Evolutionary conservation across 805 yeast genomes (phyloP).

Genomic region (Maudiozyma turicensis): DNA sequence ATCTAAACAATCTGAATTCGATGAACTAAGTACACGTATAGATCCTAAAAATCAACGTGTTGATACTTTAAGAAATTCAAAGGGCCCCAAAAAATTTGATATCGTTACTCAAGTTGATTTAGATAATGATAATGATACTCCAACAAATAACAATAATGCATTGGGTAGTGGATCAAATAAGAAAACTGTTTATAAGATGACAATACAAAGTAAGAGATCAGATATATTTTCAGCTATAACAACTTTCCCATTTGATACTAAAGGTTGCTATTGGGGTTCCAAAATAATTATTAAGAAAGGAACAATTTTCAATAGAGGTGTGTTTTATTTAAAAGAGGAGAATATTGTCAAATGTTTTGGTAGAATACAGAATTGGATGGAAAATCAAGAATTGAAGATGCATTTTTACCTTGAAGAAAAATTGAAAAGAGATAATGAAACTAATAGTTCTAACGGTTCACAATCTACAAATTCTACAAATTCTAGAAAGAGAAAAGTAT

Average conservation of each 20-base stretch:
- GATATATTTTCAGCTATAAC: constrained; percentile 51
- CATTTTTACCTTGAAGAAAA: constrained; percentile 24
- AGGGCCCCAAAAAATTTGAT: constrained; percentile 14
- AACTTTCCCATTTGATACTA: constrained; percentile 40
- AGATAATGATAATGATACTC: constrained; percentile 26
- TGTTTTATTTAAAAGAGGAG: constrained; percentile 25
- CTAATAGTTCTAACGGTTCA: background rate
- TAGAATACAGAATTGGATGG: constrained; percentile 32
- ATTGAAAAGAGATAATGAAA: constrained; percentile 10
- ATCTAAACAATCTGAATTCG: constrained; percentile 45
- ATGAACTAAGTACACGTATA: constrained; percentile 40
- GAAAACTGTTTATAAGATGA: constrained; percentile 39
- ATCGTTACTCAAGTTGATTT: constrained; percentile 43
- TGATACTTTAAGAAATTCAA: constrained; percentile 36
- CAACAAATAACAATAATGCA: background rate
- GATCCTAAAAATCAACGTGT: constrained; percentile 52
- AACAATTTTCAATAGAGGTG: constrained; percentile 40
- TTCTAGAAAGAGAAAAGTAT: constrained; percentile 13
- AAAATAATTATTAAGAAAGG: constrained; percentile 43
- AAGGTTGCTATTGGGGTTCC: constrained; percentile 46
- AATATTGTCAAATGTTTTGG: constrained; percentile 32
- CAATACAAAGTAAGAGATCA: constrained; percentile 45
- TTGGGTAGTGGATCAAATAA: background rate
- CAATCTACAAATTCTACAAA: background rate
- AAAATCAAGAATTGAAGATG: constrained; percentile 26